Percentiles rank a stretch among this genome's conserved stretches.
These are phyloP conservation scores for Alternaria rosae DNA, from an alignment of 2,329 filamentous ascomycete genomes.

Conservation along the genomic window DNA sequence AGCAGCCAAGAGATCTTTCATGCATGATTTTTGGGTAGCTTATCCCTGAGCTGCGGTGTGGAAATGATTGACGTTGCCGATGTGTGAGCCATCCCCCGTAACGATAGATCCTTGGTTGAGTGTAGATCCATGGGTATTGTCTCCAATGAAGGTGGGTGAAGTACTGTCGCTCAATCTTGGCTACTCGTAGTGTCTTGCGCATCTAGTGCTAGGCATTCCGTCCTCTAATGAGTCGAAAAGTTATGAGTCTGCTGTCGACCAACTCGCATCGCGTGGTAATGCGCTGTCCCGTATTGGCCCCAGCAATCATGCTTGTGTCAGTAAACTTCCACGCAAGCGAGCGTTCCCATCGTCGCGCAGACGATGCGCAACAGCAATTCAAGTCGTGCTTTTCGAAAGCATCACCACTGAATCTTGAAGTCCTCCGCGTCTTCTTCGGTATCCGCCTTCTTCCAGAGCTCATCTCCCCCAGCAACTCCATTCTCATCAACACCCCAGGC, in stretches of 20 bases:
- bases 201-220: slow-evolving; percentile 27
- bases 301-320: rapidly evolving
- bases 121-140: not conserved
- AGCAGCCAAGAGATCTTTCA: not conserved
- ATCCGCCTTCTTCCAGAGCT: not conserved
- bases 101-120: not conserved
- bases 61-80: not conserved
- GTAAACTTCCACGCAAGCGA: not conserved
- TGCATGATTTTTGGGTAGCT: no score
- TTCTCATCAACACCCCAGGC: not conserved
- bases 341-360: no score
- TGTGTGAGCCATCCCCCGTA: not conserved
- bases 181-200: not conserved
- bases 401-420: not conserved
- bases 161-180: not conserved
- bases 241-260: not conserved
- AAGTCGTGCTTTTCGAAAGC: not conserved
- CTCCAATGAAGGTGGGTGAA: not conserved
- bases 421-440: not conserved
- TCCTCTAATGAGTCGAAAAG: not conserved
- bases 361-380: no score
- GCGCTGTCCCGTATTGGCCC: not conserved
- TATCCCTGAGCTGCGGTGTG: no score
- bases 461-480: not conserved
- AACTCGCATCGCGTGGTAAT: not conserved